Evolutionary conservation across 768 basidiomycete genomes (phyloP), one percentile per base, ranked within the genome.

Genomic region (Amanita polypyramis): DNA sequence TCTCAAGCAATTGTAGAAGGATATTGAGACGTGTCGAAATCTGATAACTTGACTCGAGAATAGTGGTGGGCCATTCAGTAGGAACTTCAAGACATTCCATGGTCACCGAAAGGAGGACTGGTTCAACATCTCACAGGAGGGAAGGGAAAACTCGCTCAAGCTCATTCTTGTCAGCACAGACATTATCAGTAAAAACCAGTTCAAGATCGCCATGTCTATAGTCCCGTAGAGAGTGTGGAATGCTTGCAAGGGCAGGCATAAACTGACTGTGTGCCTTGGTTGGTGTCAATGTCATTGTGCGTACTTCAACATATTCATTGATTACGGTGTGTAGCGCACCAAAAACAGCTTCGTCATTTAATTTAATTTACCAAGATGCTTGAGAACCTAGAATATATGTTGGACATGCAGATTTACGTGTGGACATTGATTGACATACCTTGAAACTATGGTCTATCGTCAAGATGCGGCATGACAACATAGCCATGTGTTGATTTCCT

Each of bases 241-340:
- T 60, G 7, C 36, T 23, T 4, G 19, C 33, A 0, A 69, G 52
- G 0, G 60, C 60, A 1, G 54, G 49, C 20, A 60, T 58, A 39
- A 56, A 64, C 27, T 68, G 60, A 0, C 54, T 50, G 34, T 68
- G 66, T 0, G 63, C 53, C 47, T 65, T 69, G 0, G 64, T 66
- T 2, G 62, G 52, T 8, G 58, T 58, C 9, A 66, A 51, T 8
- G 45, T 52, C 9, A 52, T 55, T 2, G 54, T 47, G 3, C 56
- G 48, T 19, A 61, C 56, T 40, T 66, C 54, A 1, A 53, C 58
- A 17, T 57, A 55, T 47, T 65, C 50, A 43, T 66, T 66, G 9
- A 57, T 58, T 5, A 56, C 44, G 5, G 58, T 61, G 20, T 58
- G 53, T 2, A 63, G 38, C 5, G 52, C 60, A n/a, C 50, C 51